phyloP scores from a whole-genome alignment of 129 eudicot species.

The Ambrosia artemisiifolia region DNA sequence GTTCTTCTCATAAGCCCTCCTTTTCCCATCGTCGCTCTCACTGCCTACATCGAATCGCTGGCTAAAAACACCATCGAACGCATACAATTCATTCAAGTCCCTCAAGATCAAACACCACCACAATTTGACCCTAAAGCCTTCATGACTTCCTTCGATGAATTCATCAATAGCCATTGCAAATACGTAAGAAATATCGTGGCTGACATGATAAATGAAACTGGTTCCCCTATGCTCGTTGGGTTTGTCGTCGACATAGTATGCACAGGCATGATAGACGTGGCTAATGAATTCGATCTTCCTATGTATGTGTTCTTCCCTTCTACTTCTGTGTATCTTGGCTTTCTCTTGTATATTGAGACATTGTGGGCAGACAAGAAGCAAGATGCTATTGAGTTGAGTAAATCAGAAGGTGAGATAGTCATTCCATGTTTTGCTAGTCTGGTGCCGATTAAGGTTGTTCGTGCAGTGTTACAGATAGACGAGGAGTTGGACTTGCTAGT shows the following conservation, averaged over 20 bases:
- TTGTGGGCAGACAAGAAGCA: not conserved
- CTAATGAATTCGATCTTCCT: constrained; percentile 29
- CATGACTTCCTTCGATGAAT: constrained; percentile 4
- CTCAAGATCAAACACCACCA: not conserved
- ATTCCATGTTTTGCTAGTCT: constrained; percentile 10
- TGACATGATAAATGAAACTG: not conserved
- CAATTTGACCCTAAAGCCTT: not conserved
- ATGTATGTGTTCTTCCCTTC: constrained; percentile 22
- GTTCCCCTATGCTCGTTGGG: not conserved
- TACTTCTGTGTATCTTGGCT: constrained; percentile 23
- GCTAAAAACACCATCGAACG: not conserved
- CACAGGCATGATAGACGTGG: constrained; percentile 37
- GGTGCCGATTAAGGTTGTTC: constrained; percentile 25
- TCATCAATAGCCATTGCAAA: constrained; percentile 15
- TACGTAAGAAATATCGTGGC: constrained; percentile 6
- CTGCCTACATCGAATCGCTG: constrained; percentile 15
- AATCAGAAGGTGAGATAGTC: not conserved
- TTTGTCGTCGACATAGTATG: constrained; percentile 32
- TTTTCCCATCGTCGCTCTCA: not conserved
- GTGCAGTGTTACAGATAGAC: not conserved
- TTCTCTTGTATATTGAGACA: constrained; percentile 5
- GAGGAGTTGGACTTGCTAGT: constrained; percentile 7
- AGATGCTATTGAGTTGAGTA: not conserved
- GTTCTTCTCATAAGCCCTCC: constrained; percentile 28
- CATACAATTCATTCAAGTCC: constrained; percentile 20